phyloP scores from a whole-genome alignment of 108 stramenopile genomes.

The Stephanodiscus triporus region DNA sequence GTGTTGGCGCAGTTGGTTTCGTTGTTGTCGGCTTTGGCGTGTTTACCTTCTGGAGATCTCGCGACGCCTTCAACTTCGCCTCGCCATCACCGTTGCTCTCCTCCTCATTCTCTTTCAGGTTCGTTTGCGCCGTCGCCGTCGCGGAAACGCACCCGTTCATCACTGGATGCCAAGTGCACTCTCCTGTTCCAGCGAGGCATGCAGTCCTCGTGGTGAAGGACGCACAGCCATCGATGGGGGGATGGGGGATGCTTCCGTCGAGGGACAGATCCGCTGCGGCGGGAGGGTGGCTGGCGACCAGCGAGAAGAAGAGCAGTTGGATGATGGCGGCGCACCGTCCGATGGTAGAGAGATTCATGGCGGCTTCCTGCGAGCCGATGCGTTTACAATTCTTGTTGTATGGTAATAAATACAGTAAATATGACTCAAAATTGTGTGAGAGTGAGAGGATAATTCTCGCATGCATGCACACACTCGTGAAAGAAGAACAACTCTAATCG shows the following conservation, averaged over 20 bases:
- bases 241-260: not conserved
- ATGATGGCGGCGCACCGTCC: conserved; percentile 1
- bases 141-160: not conserved
- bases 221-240: not conserved
- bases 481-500: no score
- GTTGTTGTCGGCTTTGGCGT: no score
- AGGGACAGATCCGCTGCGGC: not conserved
- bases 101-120: no score
- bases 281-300: not conserved
- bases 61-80: not conserved
- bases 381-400: no score
- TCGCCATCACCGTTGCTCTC: no score
- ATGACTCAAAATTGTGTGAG: no score
- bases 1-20: no score
- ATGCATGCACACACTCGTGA: no score
- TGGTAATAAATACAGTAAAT: no score
- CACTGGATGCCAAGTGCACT: not conserved
- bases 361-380: no score
- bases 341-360: no score
- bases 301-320: not conserved
- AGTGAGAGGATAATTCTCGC: no score
- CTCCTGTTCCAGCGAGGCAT: not conserved
- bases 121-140: not conserved
- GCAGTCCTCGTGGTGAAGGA: not conserved
- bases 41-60: not conserved